These are phyloP conservation scores for Erysimum cheiri DNA, from an alignment of 441 rosid species.

Conservation along the genomic window DNA sequence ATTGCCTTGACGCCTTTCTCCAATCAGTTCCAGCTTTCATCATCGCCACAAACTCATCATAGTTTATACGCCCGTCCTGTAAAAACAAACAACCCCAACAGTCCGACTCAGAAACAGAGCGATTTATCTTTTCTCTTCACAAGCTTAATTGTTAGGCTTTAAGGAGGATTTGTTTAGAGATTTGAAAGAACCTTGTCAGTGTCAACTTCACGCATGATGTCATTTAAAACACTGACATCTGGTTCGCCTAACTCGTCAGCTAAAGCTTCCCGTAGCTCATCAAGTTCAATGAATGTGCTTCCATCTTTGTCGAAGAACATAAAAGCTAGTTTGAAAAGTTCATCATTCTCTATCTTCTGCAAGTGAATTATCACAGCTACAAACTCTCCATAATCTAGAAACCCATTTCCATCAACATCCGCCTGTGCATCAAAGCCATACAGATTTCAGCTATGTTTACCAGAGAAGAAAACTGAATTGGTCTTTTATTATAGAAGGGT, in stretches of 20 bases:
- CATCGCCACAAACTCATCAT: slow-evolving; percentile 93
- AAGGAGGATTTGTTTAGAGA: slow-evolving; percentile 22
- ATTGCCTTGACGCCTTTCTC: slow-evolving; percentile 98
- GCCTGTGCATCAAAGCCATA: slow-evolving; percentile 58
- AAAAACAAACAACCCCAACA: slow-evolving; percentile 16
- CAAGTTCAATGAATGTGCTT: slow-evolving; percentile 76
- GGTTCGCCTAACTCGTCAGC: slow-evolving; percentile 75
- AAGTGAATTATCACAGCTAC: slow-evolving; percentile 96
- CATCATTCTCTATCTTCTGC: slow-evolving; percentile 97
- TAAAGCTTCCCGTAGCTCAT: slow-evolving; percentile 75
- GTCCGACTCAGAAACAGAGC: not conserved
- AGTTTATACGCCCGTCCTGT: slow-evolving; percentile 88
- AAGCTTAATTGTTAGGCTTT: slow-evolving; percentile 15
- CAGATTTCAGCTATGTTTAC: slow-evolving; percentile 8
- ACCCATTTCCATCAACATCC: slow-evolving; percentile 92
- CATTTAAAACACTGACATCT: slow-evolving; percentile 65
- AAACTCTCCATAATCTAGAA: slow-evolving; percentile 89
- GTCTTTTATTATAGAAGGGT: slow-evolving; percentile 7
- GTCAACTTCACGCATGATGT: slow-evolving; percentile 94
- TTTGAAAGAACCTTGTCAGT: slow-evolving; percentile 73
- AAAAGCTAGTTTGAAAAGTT: slow-evolving; percentile 87
- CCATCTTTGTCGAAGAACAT: slow-evolving; percentile 91
- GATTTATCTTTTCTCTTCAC: not conserved
- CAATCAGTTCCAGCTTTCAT: slow-evolving; percentile 99
- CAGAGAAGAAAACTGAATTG: slow-evolving; percentile 18